phyloP scores from a whole-genome alignment of 208 protist genomes.

The Leishmania aethiopica region DNA sequence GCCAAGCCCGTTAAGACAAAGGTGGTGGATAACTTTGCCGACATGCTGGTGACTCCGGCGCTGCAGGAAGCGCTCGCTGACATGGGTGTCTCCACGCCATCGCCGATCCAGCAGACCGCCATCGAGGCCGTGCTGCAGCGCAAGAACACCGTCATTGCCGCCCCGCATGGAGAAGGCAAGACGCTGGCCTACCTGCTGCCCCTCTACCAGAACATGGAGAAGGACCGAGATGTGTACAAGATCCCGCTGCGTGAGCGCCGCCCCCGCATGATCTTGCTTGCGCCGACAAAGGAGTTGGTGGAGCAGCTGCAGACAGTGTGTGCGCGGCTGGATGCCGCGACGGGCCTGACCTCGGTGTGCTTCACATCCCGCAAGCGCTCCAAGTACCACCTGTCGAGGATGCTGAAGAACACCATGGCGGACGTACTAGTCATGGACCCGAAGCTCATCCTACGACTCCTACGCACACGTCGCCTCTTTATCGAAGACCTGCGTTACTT shows the following conservation, averaged over 20 bases:
- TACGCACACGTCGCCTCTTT: slow-evolving; percentile 75
- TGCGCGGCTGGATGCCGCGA: slow-evolving; percentile 48
- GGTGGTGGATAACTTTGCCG: slow-evolving; percentile 61
- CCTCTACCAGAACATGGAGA: slow-evolving; percentile 87
- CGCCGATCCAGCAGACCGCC: slow-evolving; percentile 82
- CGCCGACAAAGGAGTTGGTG: slow-evolving; percentile 73
- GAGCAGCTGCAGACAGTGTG: slow-evolving; percentile 77
- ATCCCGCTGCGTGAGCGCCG: slow-evolving; percentile 83
- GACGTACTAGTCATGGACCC: slow-evolving; percentile 88
- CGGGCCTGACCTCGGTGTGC: slow-evolving; percentile 55
- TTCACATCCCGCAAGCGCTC: slow-evolving; percentile 73
- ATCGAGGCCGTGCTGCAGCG: slow-evolving; percentile 75
- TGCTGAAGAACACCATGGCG: slow-evolving; percentile 63
- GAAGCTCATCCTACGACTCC: slow-evolving; percentile 64
- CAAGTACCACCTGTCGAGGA: slow-evolving; percentile 64
- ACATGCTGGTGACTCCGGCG: slow-evolving; percentile 57
- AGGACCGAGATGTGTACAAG: slow-evolving; percentile 86
- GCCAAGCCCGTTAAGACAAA: slow-evolving; percentile 67
- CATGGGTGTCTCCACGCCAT: slow-evolving; percentile 60
- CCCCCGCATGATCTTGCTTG: slow-evolving; percentile 84
- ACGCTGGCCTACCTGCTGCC: slow-evolving; percentile 83
- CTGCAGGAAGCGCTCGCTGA: slow-evolving; percentile 45
- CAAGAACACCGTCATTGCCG: slow-evolving; percentile 73
- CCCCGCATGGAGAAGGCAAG: slow-evolving; percentile 88
- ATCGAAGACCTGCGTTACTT: slow-evolving; percentile 89